Base-by-base conservation (phyloP, 371 early-diverging fungal genomes). In the Gilbertella persicaria region DNA sequence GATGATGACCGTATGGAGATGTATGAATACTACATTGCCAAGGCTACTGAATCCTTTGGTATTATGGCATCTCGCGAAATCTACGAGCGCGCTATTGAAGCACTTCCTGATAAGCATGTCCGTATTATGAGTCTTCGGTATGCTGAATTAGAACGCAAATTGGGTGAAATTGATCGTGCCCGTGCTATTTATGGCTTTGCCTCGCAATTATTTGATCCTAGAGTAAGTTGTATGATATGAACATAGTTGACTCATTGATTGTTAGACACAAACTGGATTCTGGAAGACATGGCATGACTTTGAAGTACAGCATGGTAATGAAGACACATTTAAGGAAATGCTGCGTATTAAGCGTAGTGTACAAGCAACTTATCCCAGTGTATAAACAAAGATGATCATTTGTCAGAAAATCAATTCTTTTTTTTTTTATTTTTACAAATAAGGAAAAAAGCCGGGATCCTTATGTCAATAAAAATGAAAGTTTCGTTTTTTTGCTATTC, bases 261-360 rank as follows among this genome's bases (percentile, higher is more conserved):
- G 5, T 45, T 67, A 81, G 81, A 82, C 79, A 14, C 74, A 84
- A 66, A 61, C 82, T 66, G 47, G 75, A 62, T 94, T 90, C 61
- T 98, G 99, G 99, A 78, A 88, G 54, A 71, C 67, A 41, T 99
- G 99, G 99, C 90, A 94, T 52, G 91, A 93, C 50, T 99, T 98
- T 69, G 99, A 99, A 77, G 95, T 96, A 16, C 84, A 88, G 61
- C 92, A 93, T 63, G 99, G 99, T 43, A 96, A 94, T 67, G 98
- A 99, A 71, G 97, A 97, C 51, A 95, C 98, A 5, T 98, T 95
- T 74, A 95, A 93, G 72, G 98, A 98, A 61, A 96, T 96, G 97
- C 78, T 98, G 37, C 82, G 98, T 26, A 89, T 97, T 59, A 95
- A 96, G 69, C 90, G 99, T n/a, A 69, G 69, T 65, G 75, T 75